A percentile compares a stretch with the other conserved stretches of the same genome.
Evolutionary conservation across 495 filamentous ascomycete species (phyloP).

Genomic region (Penicillium pancosmium): DNA sequence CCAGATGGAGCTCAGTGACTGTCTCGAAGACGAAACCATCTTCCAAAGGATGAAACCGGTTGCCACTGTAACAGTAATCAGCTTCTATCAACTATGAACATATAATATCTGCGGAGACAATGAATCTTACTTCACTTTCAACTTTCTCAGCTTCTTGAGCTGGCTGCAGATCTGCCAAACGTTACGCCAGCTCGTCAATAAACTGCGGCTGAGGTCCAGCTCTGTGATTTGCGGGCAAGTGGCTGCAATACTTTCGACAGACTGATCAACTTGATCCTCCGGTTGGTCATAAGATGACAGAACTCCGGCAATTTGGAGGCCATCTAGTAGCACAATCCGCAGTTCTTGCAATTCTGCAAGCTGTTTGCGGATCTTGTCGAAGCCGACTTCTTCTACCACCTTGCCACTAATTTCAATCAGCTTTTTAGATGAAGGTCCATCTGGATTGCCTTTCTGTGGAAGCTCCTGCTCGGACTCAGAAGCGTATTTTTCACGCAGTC

Average conservation of each 20-base stretch:
- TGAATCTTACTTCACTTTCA: conserved; percentile 70
- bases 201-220: conserved; percentile 83
- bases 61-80: conserved; percentile 62
- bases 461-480: conserved; percentile 46
- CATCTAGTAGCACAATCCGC: conserved; percentile 80
- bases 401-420: conserved; percentile 78
- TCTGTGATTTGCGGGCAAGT: conserved; percentile 69
- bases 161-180: conserved; percentile 70
- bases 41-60: conserved; percentile 64
- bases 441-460: conserved; percentile 11
- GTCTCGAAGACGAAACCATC: conserved; percentile 51
- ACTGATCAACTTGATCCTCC: conserved; percentile 30
- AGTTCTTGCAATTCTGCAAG: conserved; percentile 77
- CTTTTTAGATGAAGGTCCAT: conserved; percentile 32
- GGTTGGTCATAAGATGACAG: conserved; percentile 36
- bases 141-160: conserved; percentile 59
- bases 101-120: background rate
- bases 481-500: conserved; percentile 80
- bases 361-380: conserved; percentile 85
- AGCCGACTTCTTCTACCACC: conserved; percentile 91
- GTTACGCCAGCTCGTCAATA: conserved; percentile 67
- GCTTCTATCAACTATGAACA: background rate
- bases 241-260: conserved; percentile 31
- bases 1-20: conserved; percentile 71
- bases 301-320: conserved; percentile 58